Evolutionary conservation across 768 basidiomycete species (phyloP), one percentile per base, ranked within the genome.

Genomic region (Artomyces pyxidatus): DNA sequence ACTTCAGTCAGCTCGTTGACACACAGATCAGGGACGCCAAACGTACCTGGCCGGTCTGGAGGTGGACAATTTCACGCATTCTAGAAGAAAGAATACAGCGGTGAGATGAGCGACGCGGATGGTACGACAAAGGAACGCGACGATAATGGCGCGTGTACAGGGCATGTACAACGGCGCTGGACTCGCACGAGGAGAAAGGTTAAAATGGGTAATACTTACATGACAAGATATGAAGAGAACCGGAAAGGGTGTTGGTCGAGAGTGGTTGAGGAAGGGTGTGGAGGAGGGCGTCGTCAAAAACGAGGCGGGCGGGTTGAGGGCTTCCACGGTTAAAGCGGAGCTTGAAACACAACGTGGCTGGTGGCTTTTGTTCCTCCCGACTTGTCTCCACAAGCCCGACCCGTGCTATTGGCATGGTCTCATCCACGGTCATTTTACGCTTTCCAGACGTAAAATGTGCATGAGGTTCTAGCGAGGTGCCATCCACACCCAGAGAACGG

Each of bases 61-160:
- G 83, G 74, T 98, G 95, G 68, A 98, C 94, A 72, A 98, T 97
- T 84, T 98, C 94, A 77, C 94, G 89, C 89, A 91, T 92, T 77
- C 88, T 91, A 60, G 38, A 64, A 60, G 26, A 41, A 19, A 16
- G 17, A 19, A 40, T 48, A 44, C 54, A 49, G 11, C 30, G 37
- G 27, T 37, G 49, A 2, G 22, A 28, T 38, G 32, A 11, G 32
- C 30, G 30, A 46, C 37, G 38, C 27, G 52, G 44, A 29, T 53
- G 55, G 52, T 38, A 44, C 51, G 50, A 57, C 27, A 43, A 40
- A 42, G 44, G 23, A 23, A 47, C 39, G 32, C 46, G 49, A 35
- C 26, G 27, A 23, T 29, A 46, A 6, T n/a, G 19, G 46, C 46
- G 52, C 39, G 26, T 14, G 40, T 22, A 7, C 10, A 32, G 42